Percentiles rank a stretch among this genome's conserved stretches.
These are phyloP conservation scores for Vitis riparia DNA, from an alignment of 164 flowering plant species.

Conservation along the genomic window DNA sequence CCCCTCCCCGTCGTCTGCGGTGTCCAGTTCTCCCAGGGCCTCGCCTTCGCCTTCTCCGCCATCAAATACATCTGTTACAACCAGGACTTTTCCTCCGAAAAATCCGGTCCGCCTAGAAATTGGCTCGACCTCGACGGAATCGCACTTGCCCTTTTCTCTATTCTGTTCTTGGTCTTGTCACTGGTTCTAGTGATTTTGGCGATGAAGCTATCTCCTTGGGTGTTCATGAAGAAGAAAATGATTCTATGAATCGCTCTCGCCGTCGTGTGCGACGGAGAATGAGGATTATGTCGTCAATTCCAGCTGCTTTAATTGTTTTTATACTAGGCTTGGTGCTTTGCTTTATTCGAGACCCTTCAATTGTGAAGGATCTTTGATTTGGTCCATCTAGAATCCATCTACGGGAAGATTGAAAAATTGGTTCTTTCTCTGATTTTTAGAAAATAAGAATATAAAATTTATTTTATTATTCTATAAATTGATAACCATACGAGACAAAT, in stretches of 20 bases:
- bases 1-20: conserved; percentile 89
- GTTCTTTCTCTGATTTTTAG: conserved; percentile 26
- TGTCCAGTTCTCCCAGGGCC: conserved; percentile 89
- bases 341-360: conserved; percentile 68
- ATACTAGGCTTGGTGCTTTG: conserved; percentile 57
- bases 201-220: not conserved
- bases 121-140: conserved; percentile 85
- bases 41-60: conserved; percentile 80
- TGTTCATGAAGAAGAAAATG: not conserved
- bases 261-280: conserved; percentile 18
- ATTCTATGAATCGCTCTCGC: not conserved
- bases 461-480: no score
- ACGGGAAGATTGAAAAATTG: conserved; percentile 79
- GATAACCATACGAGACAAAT: no score
- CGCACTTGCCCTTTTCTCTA: conserved; percentile 50
- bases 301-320: conserved; percentile 71
- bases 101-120: conserved; percentile 44
- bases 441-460: no score
- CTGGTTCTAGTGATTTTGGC: conserved; percentile 52
- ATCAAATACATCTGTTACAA: conserved; percentile 70
- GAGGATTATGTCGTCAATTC: conserved; percentile 46
- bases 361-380: conserved; percentile 45
- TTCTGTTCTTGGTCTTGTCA: conserved; percentile 53
- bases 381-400: conserved; percentile 66
- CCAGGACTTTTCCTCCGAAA: conserved; percentile 54